Conservation (phyloP, 2,329 filamentous ascomycete genomes). For the Harringtonia aguacate region DNA sequence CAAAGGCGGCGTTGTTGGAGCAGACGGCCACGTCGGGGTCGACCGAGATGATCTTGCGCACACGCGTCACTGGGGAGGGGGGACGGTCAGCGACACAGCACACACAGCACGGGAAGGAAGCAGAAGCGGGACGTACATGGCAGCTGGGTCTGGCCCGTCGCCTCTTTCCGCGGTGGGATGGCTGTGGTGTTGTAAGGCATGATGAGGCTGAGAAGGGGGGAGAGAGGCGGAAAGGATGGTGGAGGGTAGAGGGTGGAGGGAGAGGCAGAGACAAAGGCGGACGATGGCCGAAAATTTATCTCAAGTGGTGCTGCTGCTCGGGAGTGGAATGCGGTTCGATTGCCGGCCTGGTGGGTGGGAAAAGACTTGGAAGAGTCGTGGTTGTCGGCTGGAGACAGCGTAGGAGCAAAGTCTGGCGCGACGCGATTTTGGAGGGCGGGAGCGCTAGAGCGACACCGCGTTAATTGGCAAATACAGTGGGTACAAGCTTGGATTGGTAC, state of each 20-base stretch:
- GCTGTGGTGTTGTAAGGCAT: slow-evolving; percentile 91
- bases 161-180: slow-evolving; percentile 69
- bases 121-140: slow-evolving; percentile 50
- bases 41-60: slow-evolving; percentile 88
- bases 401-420: neutral
- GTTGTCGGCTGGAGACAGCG: neutral
- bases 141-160: slow-evolving; percentile 74
- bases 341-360: too few species aligned
- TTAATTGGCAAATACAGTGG: too few species aligned
- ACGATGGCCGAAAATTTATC: neutral
- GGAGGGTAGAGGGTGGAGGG: neutral
- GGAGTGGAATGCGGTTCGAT: too few species aligned
- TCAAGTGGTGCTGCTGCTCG: too few species aligned
- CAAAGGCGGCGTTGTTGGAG: slow-evolving; percentile 89
- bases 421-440: slow-evolving; percentile 3
- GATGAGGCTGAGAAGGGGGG: slow-evolving; percentile 6
- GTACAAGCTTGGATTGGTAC: too few species aligned
- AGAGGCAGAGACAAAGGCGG: neutral
- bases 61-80: slow-evolving; percentile 64
- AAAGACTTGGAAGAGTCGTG: neutral
- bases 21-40: slow-evolving; percentile 80
- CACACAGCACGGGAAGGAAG: neutral
- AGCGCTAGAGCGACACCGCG: neutral
- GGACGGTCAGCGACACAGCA: neutral
- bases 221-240: neutral